A percentile compares a stretch with the other conserved stretches of the same genome.
Conservation (phyloP, 2,329 filamentous ascomycete genomes). For the Calonectria pseudoreteaudii region DNA sequence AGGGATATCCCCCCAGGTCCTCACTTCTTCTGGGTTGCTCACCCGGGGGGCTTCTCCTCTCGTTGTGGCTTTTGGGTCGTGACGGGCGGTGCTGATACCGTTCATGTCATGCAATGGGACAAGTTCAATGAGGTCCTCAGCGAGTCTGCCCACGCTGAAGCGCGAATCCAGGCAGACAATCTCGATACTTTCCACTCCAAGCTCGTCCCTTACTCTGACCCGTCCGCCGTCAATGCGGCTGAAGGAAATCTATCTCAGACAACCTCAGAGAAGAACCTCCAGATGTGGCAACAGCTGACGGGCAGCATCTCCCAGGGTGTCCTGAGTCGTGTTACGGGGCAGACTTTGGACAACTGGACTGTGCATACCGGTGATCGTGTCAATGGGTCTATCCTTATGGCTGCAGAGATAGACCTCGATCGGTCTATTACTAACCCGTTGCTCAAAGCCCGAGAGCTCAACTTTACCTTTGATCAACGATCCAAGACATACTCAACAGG, state of each 20-base stretch:
- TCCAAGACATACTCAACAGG: conserved; percentile 56
- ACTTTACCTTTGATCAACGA: conserved; percentile 60
- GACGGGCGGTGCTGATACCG: conserved; percentile 47
- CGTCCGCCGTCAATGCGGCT: conserved; percentile 39
- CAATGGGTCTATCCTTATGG: conserved; percentile 54
- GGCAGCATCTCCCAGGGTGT: conserved; percentile 58
- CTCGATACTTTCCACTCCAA: conserved; percentile 53
- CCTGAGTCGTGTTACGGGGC: conserved; percentile 61
- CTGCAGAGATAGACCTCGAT: conserved; percentile 54
- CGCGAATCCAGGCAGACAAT: conserved; percentile 56
- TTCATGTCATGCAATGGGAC: conserved; percentile 67
- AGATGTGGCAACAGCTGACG: conserved; percentile 66
- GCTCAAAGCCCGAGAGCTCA: conserved; percentile 55
- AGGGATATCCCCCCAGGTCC: conserved; percentile 65
- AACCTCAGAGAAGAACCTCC: conserved; percentile 40
- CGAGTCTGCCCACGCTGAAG: conserved; percentile 60
- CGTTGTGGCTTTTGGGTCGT: conserved; percentile 70
- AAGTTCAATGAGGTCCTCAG: conserved; percentile 65
- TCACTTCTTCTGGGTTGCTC: conserved; percentile 71
- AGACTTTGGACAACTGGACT: conserved; percentile 58
- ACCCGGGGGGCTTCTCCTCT: conserved; percentile 58
- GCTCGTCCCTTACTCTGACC: conserved; percentile 60
- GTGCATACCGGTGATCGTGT: conserved; percentile 66
- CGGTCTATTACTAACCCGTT: conserved; percentile 49
- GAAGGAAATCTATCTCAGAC: conserved; percentile 32